Base-by-base conservation (phyloP, 2,329 filamentous ascomycete genomes). In the Fusarium sp. region DNA sequence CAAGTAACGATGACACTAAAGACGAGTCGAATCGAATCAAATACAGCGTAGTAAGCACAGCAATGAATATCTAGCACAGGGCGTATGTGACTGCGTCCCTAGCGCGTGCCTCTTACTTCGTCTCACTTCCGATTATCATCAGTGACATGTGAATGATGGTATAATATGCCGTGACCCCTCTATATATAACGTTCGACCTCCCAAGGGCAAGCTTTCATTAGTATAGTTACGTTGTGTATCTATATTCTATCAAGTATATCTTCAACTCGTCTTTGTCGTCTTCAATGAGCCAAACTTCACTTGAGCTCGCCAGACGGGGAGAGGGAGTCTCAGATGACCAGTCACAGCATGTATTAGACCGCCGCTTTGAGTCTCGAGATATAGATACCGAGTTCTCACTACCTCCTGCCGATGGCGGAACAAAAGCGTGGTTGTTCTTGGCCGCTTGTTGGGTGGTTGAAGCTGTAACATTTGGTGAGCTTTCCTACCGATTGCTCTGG, bases 341-440 rank as follows among this genome's bases (percentile, higher is more conserved):
- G 6, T 15, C 29, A 3, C 38, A 34, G 10, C 22, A 42, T 5
- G 29, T n/a, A 5, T 10, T 59, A 0, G 31, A 34, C 15, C 29
- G 34, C 7, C 35, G 36, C 3, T 40, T 60, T 2, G 51, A 57
- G 31, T 57, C 58, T 32, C 24, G 45, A 25, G 38, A 44, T 5
- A 29, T 36, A 1, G 58, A 61, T n/a, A 31, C 58, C 4, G 59
- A 67, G 25, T 69, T 66, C 24, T 66, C 66, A 2, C 64, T 77
- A 7, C 73, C 75, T 6, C 72, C 74, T 6, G 75, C 72, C 4
- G 77, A 79, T 55, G 59, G 70, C 12, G 77, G 77, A 7, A 76
- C 73, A 39, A 72, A 77, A 36, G 77, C 77, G 5, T 79, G 73
- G 64, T 67, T 73, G 2, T 71, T 73, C 53, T 63, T 73, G 5